These are phyloP conservation scores for Colletotrichum orbiculare DNA, from an alignment of 2,329 filamentous ascomycete species.

Conservation along the genomic window DNA sequence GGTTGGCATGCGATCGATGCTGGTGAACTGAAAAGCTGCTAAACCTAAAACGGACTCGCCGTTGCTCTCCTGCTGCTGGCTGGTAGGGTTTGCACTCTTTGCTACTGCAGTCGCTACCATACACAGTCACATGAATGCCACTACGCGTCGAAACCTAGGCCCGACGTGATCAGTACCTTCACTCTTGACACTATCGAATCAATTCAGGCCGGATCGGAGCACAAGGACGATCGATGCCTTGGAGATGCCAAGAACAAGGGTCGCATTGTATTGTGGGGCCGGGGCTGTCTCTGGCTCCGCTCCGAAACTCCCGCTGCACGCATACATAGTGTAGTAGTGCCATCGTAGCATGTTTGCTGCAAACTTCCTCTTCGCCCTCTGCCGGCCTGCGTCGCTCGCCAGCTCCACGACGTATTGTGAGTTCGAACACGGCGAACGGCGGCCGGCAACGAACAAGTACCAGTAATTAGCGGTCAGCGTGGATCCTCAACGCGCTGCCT, in stretches of 20 bases:
- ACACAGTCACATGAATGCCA: background rate
- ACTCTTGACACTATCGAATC: background rate
- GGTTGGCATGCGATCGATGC: slow-evolving; percentile 30
- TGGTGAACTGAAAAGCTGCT: slow-evolving; percentile 7
- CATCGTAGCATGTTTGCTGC: slow-evolving; percentile 3
- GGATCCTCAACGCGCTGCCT: slow-evolving; percentile 11
- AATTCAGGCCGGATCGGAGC: slow-evolving; percentile 3
- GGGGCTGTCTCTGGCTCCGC: slow-evolving; percentile 2
- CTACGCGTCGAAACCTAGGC: background rate
- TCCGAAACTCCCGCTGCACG: slow-evolving; percentile 29
- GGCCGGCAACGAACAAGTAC: background rate
- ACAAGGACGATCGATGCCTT: slow-evolving; percentile 1
- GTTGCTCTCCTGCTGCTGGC: background rate
- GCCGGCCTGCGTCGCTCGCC: slow-evolving; percentile 1
- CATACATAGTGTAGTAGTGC: background rate
- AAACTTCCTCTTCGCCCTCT: slow-evolving; percentile 16
- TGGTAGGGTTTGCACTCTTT: too few species aligned
- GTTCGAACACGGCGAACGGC: background rate
- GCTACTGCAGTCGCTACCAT: too few species aligned
- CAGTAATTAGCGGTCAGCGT: too few species aligned
- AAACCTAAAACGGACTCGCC: background rate
- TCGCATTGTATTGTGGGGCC: slow-evolving; percentile 2
- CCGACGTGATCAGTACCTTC: slow-evolving; percentile 4
- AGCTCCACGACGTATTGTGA: background rate
- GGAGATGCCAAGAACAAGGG: slow-evolving; percentile 20